A percentile compares a stretch with the other conserved stretches of the same genome.
These are phyloP conservation scores for Russula abietina DNA, from an alignment of 768 basidiomycete genomes.

Conservation along the genomic window DNA sequence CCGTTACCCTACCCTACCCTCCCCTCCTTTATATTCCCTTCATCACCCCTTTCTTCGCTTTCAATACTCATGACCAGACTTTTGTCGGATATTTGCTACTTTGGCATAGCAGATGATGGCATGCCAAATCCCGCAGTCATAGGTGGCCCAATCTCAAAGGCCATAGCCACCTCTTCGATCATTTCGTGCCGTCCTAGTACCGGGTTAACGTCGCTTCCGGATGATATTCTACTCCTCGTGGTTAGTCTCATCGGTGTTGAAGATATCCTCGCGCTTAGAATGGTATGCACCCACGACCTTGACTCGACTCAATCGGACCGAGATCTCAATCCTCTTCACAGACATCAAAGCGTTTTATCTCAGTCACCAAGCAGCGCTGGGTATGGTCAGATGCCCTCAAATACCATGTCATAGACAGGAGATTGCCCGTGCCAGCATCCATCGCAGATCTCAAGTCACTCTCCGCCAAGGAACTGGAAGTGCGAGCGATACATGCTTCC, in stretches of 20 bases:
- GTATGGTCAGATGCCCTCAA: constrained; percentile 35
- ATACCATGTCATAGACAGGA: constrained; percentile 32
- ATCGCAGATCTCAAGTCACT: constrained; percentile 29
- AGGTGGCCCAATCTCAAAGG: not conserved
- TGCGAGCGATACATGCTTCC: constrained; percentile 33
- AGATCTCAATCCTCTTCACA: constrained; percentile 18
- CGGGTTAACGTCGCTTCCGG: constrained; percentile 29
- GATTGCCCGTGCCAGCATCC: constrained; percentile 32
- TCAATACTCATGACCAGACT: constrained; percentile 7
- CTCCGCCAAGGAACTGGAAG: constrained; percentile 33
- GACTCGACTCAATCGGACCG: constrained; percentile 13
- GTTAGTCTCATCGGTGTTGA: constrained; percentile 31
- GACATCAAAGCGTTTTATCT: constrained; percentile 31
- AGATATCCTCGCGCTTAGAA: constrained; percentile 32
- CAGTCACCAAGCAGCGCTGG: constrained; percentile 34
- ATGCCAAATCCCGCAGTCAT: not conserved
- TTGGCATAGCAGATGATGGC: not conserved
- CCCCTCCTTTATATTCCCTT: not conserved
- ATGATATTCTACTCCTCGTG: constrained; percentile 34
- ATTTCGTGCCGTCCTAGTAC: constrained; percentile 9
- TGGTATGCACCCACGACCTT: constrained; percentile 27
- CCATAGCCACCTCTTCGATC: constrained; percentile 9
- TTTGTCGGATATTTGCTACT: constrained; percentile 9
- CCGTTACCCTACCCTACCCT: not conserved
- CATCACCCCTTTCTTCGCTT: not conserved